Conservation (phyloP, 306 rosid species). For the Lathyrus oleraceus region DNA sequence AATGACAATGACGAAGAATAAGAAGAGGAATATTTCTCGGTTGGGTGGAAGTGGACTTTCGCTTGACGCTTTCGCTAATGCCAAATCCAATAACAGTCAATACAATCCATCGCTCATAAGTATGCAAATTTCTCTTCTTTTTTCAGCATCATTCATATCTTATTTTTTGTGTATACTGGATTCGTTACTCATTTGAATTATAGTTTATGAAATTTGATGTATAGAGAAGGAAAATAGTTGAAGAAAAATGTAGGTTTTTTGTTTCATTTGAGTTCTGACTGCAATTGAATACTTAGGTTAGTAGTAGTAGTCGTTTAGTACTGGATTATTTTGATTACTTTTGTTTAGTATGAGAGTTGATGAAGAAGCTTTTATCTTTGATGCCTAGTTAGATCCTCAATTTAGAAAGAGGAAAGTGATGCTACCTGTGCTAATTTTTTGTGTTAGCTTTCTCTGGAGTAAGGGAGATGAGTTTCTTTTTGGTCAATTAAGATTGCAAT, state of each 20-base stretch:
- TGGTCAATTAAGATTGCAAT: not conserved
- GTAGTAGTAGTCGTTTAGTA: not conserved
- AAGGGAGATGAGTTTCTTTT: not conserved
- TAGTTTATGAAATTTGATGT: not conserved
- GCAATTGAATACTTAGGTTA: not conserved
- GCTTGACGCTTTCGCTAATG: slow-evolving; percentile 60
- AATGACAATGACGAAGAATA: slow-evolving; percentile 38
- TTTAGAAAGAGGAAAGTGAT: not conserved
- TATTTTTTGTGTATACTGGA: not conserved
- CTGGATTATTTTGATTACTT: not conserved
- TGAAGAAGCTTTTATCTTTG: not conserved
- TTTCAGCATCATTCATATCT: not conserved
- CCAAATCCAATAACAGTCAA: slow-evolving; percentile 53
- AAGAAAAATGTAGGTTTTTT: not conserved
- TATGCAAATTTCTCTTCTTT: slow-evolving; percentile 32
- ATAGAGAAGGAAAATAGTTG: not conserved
- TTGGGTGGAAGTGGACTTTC: slow-evolving; percentile 70
- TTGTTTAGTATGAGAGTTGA: not conserved
- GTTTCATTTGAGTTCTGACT: not conserved
- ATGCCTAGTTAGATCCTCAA: not conserved
- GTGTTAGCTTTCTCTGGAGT: not conserved
- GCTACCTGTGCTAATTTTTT: not conserved
- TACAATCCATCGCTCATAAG: slow-evolving; percentile 82
- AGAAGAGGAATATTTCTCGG: slow-evolving; percentile 47
- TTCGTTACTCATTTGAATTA: not conserved